Evolutionary conservation across 495 filamentous ascomycete genomes (phyloP), one percentile per base, ranked within the genome.

Genomic region (Darksidea phi): DNA sequence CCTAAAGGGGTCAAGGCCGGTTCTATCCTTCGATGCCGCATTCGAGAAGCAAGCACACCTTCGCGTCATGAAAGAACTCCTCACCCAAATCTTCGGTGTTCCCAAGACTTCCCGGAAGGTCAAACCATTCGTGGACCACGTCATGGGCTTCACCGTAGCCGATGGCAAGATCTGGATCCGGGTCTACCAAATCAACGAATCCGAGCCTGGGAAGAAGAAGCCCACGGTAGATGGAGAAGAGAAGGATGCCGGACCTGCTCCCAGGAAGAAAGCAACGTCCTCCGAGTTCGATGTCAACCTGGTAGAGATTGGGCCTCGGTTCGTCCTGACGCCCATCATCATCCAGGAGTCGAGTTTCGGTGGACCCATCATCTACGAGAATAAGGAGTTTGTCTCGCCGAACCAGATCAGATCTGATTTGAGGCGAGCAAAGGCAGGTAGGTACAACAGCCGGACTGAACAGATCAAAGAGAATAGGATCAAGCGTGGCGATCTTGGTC

Each of bases 91-190:
- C n/a, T 97, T 97, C 73, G 90, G 90, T 59, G 95, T 99, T 0
- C 94, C 94, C 1, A 88, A 90, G 72, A 84, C 84, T 23, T 84
- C 90, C 41, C 84, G 90, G 64, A 93, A 92, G 67, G 86, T 86
- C 42, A 99, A 99, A 75, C 95, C 94, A 0, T 99, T 99, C 70
- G 79, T 96, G 47, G 94, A 99, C 72, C 94, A 94, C 58, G 88
- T 97, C 59, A 88, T 97, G 77, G 86, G 85, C 54, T 93, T 99
- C 75, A 96, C 89, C 58, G 75, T 95, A 20, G 91, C 90, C 1
- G 93, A 96, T 64, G 91, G 90, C 61, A 96, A 95, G 78, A 90
- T 99, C 70, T 99, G 95, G 92, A 85, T 97, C 43, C 84, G 94
- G 20, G 88, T 90, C 65, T 99, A 96, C 75, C 91, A 99, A 76